Percentiles rank a stretch among this genome's conserved stretches.
These are phyloP conservation scores for Physaria fendleri DNA, from an alignment of 345 rosid species.

Conservation along the genomic window DNA sequence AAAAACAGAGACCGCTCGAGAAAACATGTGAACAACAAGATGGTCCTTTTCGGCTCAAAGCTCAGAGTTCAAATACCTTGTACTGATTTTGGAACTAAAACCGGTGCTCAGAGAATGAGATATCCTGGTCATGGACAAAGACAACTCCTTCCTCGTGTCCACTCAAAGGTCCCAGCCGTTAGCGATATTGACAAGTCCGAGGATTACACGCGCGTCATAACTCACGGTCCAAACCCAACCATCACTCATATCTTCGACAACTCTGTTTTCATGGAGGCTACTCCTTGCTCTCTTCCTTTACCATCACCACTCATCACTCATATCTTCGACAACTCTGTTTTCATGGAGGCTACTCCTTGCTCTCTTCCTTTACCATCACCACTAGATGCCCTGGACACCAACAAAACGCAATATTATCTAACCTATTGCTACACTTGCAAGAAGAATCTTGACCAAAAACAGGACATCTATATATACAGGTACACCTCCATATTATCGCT, in stretches of 20 bases:
- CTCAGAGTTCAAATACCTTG: slow-evolving; percentile 54
- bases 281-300: slow-evolving; percentile 12
- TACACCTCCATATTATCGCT: no score
- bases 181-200: slow-evolving; percentile 73
- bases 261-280: slow-evolving; percentile 49
- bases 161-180: slow-evolving; percentile 30
- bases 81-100: slow-evolving; percentile 49
- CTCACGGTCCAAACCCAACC: slow-evolving; percentile 70
- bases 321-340: slow-evolving; percentile 61
- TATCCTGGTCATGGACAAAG: slow-evolving; percentile 7
- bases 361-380: background rate
- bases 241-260: slow-evolving; percentile 77
- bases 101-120: slow-evolving; percentile 28
- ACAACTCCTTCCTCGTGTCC: slow-evolving; percentile 25
- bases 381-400: background rate
- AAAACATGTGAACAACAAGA: slow-evolving; percentile 37
- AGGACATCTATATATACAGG: slow-evolving; percentile 70
- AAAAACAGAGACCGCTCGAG: slow-evolving; percentile 18
- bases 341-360: slow-evolving; percentile 40
- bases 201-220: slow-evolving; percentile 76
- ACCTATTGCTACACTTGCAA: slow-evolving; percentile 49
- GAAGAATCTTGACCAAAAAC: slow-evolving; percentile 56
- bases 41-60: slow-evolving; percentile 48
- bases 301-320: slow-evolving; percentile 48
- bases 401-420: background rate